Percentiles rank a stretch among this genome's conserved stretches.
These are phyloP conservation scores for Colletotrichum aenigma DNA, from an alignment of 2,329 filamentous ascomycete species.

Conservation along the genomic window DNA sequence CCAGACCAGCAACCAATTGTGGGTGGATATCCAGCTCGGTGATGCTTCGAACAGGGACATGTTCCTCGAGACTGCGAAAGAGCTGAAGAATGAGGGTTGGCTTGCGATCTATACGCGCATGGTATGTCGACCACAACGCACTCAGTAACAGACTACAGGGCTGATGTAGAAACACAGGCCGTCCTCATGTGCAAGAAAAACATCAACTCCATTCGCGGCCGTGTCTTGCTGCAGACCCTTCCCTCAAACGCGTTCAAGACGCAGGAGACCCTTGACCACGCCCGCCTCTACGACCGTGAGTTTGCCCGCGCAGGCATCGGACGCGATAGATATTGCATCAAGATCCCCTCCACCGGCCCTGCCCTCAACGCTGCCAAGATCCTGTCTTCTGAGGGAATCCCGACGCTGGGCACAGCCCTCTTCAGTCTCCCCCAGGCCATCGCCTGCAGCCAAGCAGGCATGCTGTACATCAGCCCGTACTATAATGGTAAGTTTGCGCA, in stretches of 20 bases:
- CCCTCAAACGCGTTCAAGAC: slow-evolving; percentile 50
- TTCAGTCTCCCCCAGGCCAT: slow-evolving; percentile 54
- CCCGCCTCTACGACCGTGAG: slow-evolving; percentile 48
- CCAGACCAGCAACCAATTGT: slow-evolving; percentile 55
- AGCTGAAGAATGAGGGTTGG: slow-evolving; percentile 50
- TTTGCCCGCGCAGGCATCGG: slow-evolving; percentile 48
- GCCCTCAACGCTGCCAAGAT: slow-evolving; percentile 48
- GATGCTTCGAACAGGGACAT: slow-evolving; percentile 46
- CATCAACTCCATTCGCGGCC: slow-evolving; percentile 47
- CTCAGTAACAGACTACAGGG: no score
- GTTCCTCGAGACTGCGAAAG: slow-evolving; percentile 43
- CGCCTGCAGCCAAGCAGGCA: slow-evolving; percentile 50
- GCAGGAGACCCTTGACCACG: slow-evolving; percentile 48
- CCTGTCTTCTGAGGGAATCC: slow-evolving; percentile 47
- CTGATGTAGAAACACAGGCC: slow-evolving; percentile 30
- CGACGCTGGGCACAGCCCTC: slow-evolving; percentile 50
- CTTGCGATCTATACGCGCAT: slow-evolving; percentile 52
- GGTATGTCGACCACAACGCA: slow-evolving; percentile 24
- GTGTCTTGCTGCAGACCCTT: slow-evolving; percentile 52
- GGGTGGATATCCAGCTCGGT: slow-evolving; percentile 50
- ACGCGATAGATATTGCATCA: slow-evolving; percentile 53
- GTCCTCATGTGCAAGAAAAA: slow-evolving; percentile 52
- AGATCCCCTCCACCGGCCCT: slow-evolving; percentile 53
- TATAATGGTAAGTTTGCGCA: slow-evolving; percentile 42
- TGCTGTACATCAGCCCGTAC: slow-evolving; percentile 54